Conservation (phyloP, 2,329 filamentous ascomycete species). For the Apiospora hydei region DNA sequence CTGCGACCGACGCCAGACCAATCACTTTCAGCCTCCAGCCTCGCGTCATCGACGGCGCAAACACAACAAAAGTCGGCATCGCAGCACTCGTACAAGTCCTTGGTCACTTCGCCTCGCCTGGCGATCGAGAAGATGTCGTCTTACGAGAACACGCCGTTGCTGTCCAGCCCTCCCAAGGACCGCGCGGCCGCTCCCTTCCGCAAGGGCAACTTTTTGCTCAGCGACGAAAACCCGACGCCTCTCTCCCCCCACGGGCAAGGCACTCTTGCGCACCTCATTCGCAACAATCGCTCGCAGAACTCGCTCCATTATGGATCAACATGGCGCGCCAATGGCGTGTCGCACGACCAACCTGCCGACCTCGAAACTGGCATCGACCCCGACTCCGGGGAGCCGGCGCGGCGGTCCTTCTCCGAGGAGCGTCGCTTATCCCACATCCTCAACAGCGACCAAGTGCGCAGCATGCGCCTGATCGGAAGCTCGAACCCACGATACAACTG, state of each 20-base stretch:
- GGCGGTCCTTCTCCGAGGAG: constrained; percentile 59
- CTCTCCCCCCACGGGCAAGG: constrained; percentile 37
- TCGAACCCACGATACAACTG: constrained; percentile 87
- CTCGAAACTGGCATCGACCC: constrained; percentile 36
- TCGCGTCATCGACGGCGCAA: background rate
- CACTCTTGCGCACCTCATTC: constrained; percentile 39
- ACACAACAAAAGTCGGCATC: background rate
- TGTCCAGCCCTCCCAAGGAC: constrained; percentile 35
- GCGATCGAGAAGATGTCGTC: constrained; percentile 26
- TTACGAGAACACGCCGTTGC: constrained; percentile 17
- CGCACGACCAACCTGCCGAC: constrained; percentile 29
- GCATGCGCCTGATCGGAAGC: constrained; percentile 86
- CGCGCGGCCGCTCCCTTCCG: constrained; percentile 25
- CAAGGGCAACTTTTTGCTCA: constrained; percentile 29
- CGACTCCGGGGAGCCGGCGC: constrained; percentile 52
- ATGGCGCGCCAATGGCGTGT: constrained; percentile 33
- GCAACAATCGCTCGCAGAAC: constrained; percentile 37
- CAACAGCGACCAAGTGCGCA: constrained; percentile 76
- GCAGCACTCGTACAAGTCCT: background rate
- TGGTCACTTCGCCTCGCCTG: background rate
- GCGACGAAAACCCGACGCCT: constrained; percentile 36
- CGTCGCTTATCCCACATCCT: constrained; percentile 66
- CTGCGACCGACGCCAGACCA: background rate
- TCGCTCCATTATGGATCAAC: constrained; percentile 38
- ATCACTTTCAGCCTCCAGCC: background rate